Evolutionary conservation across 106 monocot species (phyloP), one percentile per base, ranked within the genome.

Genomic region (Allium cepa): DNA sequence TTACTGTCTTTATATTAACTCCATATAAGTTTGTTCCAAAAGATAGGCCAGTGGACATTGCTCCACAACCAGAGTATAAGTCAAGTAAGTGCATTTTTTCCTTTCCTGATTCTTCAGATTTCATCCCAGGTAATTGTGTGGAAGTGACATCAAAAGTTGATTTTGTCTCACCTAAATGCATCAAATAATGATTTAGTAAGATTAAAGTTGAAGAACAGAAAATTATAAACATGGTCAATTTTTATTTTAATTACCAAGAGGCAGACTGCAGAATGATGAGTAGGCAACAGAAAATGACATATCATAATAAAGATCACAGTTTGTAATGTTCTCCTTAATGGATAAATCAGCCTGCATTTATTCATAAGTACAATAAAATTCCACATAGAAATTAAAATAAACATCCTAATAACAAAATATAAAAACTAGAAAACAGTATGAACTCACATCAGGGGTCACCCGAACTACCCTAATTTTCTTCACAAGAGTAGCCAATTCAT

Each of bases 11-110:
- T 12, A 88, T 53, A 49, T 79, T 76, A 26, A 82, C 12, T 11
- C 84, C 76, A 18, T 71, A 28, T 49, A 79, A 50, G 8, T 77
- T 65, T 15, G 88, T 78, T 9, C 88, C 88, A 28, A 76, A 67
- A 59, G 84, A 88, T 15, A 88, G 66, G 0, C 88, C 88, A 4
- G 88, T 84, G 0, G 88, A 88, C 88, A 88, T 88, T 8, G 84
- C 88, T 0, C 88, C 88, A 66, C 88, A 88, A 16, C 88, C 88
- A 57, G 84, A 84, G 27, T 79, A 80, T 45, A 80, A 70, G 66
- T 80, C 80, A 50, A 80, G 75, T 17, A 80, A 53, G 17, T 60
- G 47, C 26, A 69, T 15, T n/a, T 69, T 51, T 55, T 55, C 13
- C 13, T 8, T 55, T 36, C 36, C 5, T 36, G 5, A 4, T 36